Conservation (phyloP, 2,329 filamentous ascomycete species). For the Aschersonia sp. region DNA sequence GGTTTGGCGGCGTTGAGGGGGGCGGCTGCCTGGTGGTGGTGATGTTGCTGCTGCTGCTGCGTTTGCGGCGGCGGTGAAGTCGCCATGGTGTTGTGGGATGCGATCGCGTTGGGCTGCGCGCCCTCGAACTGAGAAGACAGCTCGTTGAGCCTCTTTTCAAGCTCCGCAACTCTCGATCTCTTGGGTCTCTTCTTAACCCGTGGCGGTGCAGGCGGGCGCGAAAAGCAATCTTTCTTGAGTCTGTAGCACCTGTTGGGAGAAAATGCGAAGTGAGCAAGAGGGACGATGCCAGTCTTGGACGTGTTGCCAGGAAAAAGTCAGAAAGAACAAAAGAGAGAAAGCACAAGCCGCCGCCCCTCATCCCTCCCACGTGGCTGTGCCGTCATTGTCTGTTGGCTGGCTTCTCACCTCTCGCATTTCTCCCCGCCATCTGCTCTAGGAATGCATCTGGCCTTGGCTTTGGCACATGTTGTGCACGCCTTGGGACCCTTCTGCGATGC, state of each 20-base stretch:
- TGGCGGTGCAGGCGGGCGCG: slow-evolving; percentile 31
- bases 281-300: no score
- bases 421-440: slow-evolving; percentile 21
- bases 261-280: not conserved
- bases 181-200: slow-evolving; percentile 30
- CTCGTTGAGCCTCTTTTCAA: slow-evolving; percentile 34
- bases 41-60: no score
- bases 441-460: slow-evolving; percentile 35
- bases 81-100: slow-evolving; percentile 2
- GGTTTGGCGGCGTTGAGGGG: slow-evolving; percentile 5
- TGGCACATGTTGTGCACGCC: slow-evolving; percentile 35
- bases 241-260: slow-evolving; percentile 27
- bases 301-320: no score
- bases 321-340: not conserved
- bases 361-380: not conserved
- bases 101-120: slow-evolving; percentile 7
- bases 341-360: not conserved
- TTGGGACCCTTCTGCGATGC: slow-evolving; percentile 27
- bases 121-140: slow-evolving; percentile 28
- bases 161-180: slow-evolving; percentile 32
- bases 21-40: not conserved
- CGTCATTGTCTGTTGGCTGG: not conserved
- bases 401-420: slow-evolving; percentile 31
- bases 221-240: slow-evolving; percentile 29
- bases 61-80: slow-evolving; percentile 2